These are phyloP conservation scores for Hypoxylon subgilvum DNA, from an alignment of 495 filamentous ascomycete species.

Conservation along the genomic window DNA sequence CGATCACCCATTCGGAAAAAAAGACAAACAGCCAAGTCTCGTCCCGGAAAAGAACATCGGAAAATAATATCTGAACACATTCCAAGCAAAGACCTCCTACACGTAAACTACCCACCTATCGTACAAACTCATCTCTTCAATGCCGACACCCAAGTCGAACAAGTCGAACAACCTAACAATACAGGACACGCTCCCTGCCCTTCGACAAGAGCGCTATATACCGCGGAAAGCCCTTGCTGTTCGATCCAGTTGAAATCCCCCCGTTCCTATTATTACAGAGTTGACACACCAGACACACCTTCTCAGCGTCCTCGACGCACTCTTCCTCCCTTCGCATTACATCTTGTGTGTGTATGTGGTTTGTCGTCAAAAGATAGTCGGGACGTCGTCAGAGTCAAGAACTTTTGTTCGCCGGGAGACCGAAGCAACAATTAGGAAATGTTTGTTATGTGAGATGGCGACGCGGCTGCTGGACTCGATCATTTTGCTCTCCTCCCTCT, in stretches of 20 bases:
- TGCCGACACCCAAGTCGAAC: background rate
- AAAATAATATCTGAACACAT: conserved; percentile 10
- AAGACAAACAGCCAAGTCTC: too few species aligned
- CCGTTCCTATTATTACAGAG: conserved; percentile 15
- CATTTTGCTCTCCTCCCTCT: background rate
- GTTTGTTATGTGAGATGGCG: conserved; percentile 5
- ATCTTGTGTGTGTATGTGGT: too few species aligned
- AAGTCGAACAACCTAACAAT: conserved; percentile 1
- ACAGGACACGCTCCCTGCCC: conserved; percentile 1
- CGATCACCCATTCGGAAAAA: too few species aligned
- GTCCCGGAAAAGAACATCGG: too few species aligned
- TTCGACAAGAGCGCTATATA: conserved; percentile 1
- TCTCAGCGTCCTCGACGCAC: background rate
- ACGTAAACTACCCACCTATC: conserved; percentile 3
- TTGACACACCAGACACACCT: background rate
- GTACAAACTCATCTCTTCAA: conserved; percentile 16
- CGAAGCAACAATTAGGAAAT: conserved; percentile 14
- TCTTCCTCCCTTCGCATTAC: conserved; percentile 4
- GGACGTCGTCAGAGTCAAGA: conserved; percentile 21
- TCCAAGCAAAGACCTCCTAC: conserved; percentile 11
- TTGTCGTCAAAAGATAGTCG: conserved; percentile 25
- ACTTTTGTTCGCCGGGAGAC: conserved; percentile 8
- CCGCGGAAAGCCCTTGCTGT: background rate
- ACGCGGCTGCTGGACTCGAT: too few species aligned
- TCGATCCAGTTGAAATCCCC: background rate